phyloP scores from a whole-genome alignment of 805 yeast genomes.

The Wickerhamomyces xylosicus region DNA sequence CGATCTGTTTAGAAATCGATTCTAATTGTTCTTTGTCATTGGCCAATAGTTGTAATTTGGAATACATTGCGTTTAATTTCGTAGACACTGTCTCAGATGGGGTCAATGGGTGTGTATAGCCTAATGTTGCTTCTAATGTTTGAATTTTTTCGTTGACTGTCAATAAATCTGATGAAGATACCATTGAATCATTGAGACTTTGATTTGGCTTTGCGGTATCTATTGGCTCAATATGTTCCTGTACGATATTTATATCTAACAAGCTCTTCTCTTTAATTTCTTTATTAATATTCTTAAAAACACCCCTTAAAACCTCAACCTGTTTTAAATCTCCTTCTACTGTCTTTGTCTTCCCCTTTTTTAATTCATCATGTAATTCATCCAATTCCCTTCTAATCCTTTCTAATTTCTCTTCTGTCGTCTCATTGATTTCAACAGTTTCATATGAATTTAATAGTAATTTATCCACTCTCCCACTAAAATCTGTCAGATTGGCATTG shows the following conservation, averaged over 20 bases:
- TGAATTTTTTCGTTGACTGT: constrained; percentile 9
- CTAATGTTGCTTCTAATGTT: constrained; percentile 12
- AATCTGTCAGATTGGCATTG: constrained; percentile 16
- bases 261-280: constrained; percentile 8
- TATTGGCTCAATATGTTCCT: neutral
- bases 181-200: no score
- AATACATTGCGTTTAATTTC: constrained; percentile 19
- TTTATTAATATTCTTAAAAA: constrained; percentile 9
- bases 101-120: constrained; percentile 1
- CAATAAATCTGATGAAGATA: neutral
- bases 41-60: constrained; percentile 19
- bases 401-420: constrained; percentile 26
- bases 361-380: constrained; percentile 21
- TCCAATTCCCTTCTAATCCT: constrained; percentile 29
- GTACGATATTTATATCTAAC: neutral
- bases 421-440: constrained; percentile 24
- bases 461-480: constrained; percentile 23
- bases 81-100: constrained; percentile 1
- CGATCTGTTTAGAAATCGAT: constrained; percentile 13
- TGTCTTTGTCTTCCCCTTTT: constrained; percentile 5
- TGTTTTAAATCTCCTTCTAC: constrained; percentile 9
- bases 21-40: constrained; percentile 15
- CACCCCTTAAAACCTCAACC: constrained; percentile 11
- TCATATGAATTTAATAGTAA: constrained; percentile 23
- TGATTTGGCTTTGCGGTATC: no score